These are phyloP conservation scores for Ophiobolus disseminans DNA, from an alignment of 2,329 filamentous ascomycete species.

Conservation along the genomic window DNA sequence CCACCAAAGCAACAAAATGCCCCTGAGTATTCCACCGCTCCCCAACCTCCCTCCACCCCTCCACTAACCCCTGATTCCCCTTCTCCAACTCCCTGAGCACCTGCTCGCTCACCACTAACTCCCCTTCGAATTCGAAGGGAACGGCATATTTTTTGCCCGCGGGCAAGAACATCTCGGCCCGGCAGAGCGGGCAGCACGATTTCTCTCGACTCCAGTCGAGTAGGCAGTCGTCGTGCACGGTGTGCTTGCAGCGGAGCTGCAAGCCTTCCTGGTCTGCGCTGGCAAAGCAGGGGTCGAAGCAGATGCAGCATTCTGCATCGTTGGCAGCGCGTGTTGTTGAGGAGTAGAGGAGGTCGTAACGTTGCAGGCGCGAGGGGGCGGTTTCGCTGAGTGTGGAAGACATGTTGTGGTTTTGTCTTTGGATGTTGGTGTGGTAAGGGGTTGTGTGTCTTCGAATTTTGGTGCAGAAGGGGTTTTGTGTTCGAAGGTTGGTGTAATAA, in stretches of 20 bases:
- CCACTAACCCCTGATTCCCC: neutral
- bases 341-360: too few relatives aligned
- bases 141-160: neutral
- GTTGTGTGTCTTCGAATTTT: too few relatives aligned
- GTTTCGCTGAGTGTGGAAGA: too few relatives aligned
- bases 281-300: too few relatives aligned
- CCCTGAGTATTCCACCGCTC: neutral
- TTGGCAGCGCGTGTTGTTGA: too few relatives aligned
- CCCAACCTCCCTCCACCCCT: neutral
- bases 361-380: too few relatives aligned
- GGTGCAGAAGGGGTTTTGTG: too few relatives aligned
- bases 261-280: too few relatives aligned
- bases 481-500: too few relatives aligned
- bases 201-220: neutral
- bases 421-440: too few relatives aligned
- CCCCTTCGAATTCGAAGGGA: neutral
- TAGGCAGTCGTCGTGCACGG: constrained; percentile 2
- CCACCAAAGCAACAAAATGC: neutral
- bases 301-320: too few relatives aligned
- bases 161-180: constrained; percentile 1
- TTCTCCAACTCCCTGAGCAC: neutral
- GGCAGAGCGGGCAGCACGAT: constrained; percentile 2
- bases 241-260: constrained; percentile 4
- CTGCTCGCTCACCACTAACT: neutral
- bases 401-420: too few relatives aligned